These are phyloP conservation scores for Diplodia sapinea DNA, from an alignment of 2,329 filamentous ascomycete genomes.

Conservation along the genomic window DNA sequence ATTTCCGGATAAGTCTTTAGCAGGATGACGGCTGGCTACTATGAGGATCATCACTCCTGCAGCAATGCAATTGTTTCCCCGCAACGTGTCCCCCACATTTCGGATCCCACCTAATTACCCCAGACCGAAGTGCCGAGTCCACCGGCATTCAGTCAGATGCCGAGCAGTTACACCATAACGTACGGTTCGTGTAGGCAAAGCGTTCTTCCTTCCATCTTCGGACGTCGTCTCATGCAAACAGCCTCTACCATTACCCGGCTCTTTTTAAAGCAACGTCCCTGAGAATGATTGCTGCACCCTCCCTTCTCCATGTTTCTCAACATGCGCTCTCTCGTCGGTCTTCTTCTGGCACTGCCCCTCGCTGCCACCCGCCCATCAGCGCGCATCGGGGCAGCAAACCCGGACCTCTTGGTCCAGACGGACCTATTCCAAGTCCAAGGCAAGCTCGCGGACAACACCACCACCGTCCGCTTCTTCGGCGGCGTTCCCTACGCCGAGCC, in stretches of 20 bases:
- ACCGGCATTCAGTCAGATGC: background rate
- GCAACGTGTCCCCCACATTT: constrained; percentile 5
- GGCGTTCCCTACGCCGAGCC: constrained; percentile 31
- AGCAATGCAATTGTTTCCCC: background rate
- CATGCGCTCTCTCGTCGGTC: background rate
- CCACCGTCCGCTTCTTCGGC: constrained; percentile 34
- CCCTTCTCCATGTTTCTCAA: background rate
- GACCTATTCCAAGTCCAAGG: constrained; percentile 36
- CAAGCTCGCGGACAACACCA: constrained; percentile 35
- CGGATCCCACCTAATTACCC: background rate
- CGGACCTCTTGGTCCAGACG: constrained; percentile 35
- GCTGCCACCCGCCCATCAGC: background rate
- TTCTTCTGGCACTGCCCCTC: background rate
- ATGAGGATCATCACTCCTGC: background rate
- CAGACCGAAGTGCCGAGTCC: constrained; percentile 1
- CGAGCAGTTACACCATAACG: background rate
- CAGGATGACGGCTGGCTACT: background rate
- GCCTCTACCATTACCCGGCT: background rate
- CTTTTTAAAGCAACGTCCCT: background rate
- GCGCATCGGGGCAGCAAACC: background rate
- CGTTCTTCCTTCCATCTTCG: constrained; percentile 1
- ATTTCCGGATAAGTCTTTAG: background rate
- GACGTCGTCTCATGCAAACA: background rate
- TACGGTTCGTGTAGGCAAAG: background rate
- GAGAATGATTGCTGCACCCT: background rate